Conservation (phyloP, 441 rosid species). For the Adansonia madagascariensis region DNA sequence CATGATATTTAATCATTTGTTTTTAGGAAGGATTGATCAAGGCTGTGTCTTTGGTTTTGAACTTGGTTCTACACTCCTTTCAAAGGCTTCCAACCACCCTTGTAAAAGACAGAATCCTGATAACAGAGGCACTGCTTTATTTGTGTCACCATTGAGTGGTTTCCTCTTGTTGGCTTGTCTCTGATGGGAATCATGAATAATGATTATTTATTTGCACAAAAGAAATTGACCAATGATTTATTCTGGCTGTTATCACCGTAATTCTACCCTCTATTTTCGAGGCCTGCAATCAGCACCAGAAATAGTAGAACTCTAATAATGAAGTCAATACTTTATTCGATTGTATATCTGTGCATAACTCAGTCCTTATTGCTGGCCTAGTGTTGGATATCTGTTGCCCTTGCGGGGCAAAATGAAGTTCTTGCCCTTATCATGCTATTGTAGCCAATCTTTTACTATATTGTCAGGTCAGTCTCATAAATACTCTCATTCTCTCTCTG, state of each 20-base stretch:
- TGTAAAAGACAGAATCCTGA: not conserved
- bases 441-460: not conserved
- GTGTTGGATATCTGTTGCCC: not conserved
- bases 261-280: not conserved
- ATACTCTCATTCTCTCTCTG: not conserved
- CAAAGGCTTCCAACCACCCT: not conserved
- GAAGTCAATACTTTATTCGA: not conserved
- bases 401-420: not conserved
- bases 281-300: not conserved
- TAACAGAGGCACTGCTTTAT: not conserved
- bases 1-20: not conserved
- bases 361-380: not conserved
- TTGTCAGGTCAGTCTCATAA: conserved; percentile 5
- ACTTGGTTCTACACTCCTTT: not conserved
- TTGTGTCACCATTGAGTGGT: not conserved
- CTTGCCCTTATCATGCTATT: not conserved
- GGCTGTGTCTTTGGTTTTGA: not conserved
- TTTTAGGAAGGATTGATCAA: not conserved
- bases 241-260: not conserved
- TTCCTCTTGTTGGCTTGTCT: not conserved
- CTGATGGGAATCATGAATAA: not conserved
- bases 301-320: not conserved
- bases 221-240: conserved; percentile 3
- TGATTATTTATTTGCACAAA: not conserved
- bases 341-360: not conserved